Base-by-base conservation (phyloP, 164 flowering plant genomes). In the Kingdonia uniflora region DNA sequence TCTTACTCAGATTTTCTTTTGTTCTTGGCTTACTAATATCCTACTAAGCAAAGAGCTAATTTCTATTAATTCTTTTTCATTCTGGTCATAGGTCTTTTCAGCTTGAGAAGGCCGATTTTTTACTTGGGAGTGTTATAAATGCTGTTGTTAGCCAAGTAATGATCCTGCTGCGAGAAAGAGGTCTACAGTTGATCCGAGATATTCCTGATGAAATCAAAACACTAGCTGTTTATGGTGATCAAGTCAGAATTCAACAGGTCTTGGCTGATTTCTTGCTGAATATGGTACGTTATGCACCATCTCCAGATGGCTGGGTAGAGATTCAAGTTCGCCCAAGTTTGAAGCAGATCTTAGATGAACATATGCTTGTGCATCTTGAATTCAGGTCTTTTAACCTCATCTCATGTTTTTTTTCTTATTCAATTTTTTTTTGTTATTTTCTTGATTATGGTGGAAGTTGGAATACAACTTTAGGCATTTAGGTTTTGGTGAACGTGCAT, bases 251-350 rank as follows among this genome's bases (percentile, higher is more conserved):
- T 52, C 96, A 92, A 64, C 95, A 92, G 67, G 80, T 85, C 22
- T 66, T 87, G 71, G 79, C 86, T 23, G 90, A 80, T 65, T 87
- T 87, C 63, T 68, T 92, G 65, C 54, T 80, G 63, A 87, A 80
- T 66, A 80, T 85, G 82, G 90, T 84, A 49, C 77, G 74, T 7
- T 73, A 74, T 72, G 88, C 95, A 16, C 96, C 96, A 45, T 63
- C 84, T 42, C 80, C 89, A 19, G 92, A 74, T n/a, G 95, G 96
- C 24, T 92, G 98, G 96, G 85, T 92, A 23, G 95, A 92, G 72
- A 78, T 92, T 68, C 94, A 84, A 54, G 85, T 85, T 49, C 73
- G 59, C 40, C 94, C 90, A 40, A 71, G 64, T 40, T 24, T 82
- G 60, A 82, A 84, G 69, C 81, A 63, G 43, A 64, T 65, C 45